Base-by-base conservation (phyloP, 768 basidiomycete genomes). In the Dioszegia crocea region DNA sequence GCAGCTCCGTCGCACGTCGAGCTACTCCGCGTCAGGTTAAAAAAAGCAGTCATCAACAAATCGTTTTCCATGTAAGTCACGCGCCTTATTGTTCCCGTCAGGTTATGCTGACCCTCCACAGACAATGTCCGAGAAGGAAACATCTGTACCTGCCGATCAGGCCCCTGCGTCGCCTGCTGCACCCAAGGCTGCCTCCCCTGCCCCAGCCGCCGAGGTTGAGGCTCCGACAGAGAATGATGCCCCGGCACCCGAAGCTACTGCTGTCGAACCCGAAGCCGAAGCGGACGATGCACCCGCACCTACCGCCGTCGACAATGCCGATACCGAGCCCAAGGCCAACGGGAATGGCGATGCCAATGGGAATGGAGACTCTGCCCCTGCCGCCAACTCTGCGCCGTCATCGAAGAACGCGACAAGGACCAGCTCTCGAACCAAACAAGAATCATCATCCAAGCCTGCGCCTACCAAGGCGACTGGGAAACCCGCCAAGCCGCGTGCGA, bases 391-490 rank as follows among this genome's bases (percentile, higher is more conserved):
- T 12, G 41, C 40, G 4, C n/a, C 54, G n/a, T 16, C 54, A 14
- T 21, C 54, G 6, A 39, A 56, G 24, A 27, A 43, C 24, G 23
- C 41, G 16, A 52, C 44, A 16, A 21, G 41, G 33, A 56, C 54
- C 17, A 56, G 54, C 40, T 43, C 41, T 6, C n/a, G 54, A 11
- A 45, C 43, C n/a, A 56, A 53, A 36, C 51, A 21, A 5, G 38
- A 29, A 27, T 53, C 51, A 40, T 36, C 51, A 10, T 29, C 51
- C 26, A 56, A 56, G 30, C 54, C 54, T 23, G 54, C 40, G 11
- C 43, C 54, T 27, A 46, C n/a, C 10, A 38, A 38, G 27, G 51
- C 49, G 21, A 3, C 52, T 9, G 19, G 19, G 17, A 23, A 27
- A 33, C n/a, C 41, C 2, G 29, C 17, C 24, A 44, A 47, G 44